These are phyloP conservation scores for Coprinellus aureogranulatus DNA, from an alignment of 768 basidiomycete genomes.

Conservation along the genomic window DNA sequence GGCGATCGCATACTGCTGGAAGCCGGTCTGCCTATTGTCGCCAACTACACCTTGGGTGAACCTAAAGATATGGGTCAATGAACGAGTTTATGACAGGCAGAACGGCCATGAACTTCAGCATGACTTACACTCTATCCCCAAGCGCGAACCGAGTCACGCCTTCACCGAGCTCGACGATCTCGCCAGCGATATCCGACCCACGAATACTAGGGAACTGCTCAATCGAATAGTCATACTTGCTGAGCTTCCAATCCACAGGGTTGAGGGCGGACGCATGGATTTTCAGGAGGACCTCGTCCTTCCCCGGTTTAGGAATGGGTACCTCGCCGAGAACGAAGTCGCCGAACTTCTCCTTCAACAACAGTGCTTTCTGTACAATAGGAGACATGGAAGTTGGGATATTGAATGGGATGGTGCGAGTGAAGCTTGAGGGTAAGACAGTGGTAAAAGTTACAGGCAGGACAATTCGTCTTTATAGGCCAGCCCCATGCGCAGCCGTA, in stretches of 20 bases:
- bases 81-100: constrained; percentile 29
- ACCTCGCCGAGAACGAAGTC: constrained; percentile 16
- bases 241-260: constrained; percentile 42
- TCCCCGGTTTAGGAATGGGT: constrained; percentile 26
- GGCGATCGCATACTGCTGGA: constrained; percentile 40
- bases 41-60: constrained; percentile 37
- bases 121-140: constrained; percentile 56
- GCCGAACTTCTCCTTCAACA: constrained; percentile 16
- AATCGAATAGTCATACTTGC: constrained; percentile 26
- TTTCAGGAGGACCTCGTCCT: constrained; percentile 43
- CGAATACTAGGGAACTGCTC: constrained; percentile 44
- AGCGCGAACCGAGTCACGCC: constrained; percentile 47
- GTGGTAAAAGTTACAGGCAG: too few relatives aligned
- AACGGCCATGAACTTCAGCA: too few relatives aligned
- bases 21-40: constrained; percentile 33
- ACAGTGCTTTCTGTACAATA: constrained; percentile 23
- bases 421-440: too few relatives aligned
- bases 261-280: constrained; percentile 41
- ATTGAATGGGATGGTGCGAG: too few relatives aligned
- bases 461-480: too few relatives aligned
- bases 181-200: constrained; percentile 52
- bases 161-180: constrained; percentile 49
- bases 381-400: too few relatives aligned
- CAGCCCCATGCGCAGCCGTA: too few relatives aligned
- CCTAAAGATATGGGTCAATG: constrained; percentile 17